Conservation (phyloP, 108 stramenopile genomes). For the Cylindrotheca fusiformis region DNA sequence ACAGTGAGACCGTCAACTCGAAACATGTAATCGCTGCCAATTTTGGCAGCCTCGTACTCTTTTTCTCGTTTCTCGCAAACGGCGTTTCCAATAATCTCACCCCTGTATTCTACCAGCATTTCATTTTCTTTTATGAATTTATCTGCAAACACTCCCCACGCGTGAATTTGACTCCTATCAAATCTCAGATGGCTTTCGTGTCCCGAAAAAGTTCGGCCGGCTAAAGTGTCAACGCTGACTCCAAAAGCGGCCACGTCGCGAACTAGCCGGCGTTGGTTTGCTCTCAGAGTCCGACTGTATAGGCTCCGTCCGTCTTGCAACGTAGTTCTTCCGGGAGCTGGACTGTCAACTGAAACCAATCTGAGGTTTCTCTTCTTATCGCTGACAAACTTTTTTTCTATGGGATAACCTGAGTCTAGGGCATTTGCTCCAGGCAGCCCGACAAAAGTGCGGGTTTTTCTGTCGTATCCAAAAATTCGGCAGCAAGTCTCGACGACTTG, state of each 20-base stretch:
- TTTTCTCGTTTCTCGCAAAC: constrained; percentile 89
- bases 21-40: constrained; percentile 95
- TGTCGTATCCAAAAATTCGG: no score
- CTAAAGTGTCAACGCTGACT: constrained; percentile 44
- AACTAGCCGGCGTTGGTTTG: constrained; percentile 67
- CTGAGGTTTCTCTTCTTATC: no score
- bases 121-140: constrained; percentile 62
- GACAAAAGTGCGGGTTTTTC: no score
- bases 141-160: constrained; percentile 84
- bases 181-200: constrained; percentile 70
- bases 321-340: no score
- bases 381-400: no score
- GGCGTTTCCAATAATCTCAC: constrained; percentile 86
- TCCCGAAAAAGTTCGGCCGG: no score
- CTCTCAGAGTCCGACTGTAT: constrained; percentile 60
- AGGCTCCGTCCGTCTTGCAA: constrained; percentile 36
- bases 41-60: constrained; percentile 81
- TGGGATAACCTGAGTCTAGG: no score
- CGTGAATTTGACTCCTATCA: constrained; percentile 70
- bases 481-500: no score
- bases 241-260: constrained; percentile 55
- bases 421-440: no score
- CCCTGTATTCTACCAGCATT: constrained; percentile 92
- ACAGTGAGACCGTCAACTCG: constrained; percentile 80
- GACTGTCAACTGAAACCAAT: no score